Percentiles rank a stretch among this genome's conserved stretches.
Evolutionary conservation across 1,284 basidiomycete species (phyloP).

Genomic region (Pisolithus thermaeus): DNA sequence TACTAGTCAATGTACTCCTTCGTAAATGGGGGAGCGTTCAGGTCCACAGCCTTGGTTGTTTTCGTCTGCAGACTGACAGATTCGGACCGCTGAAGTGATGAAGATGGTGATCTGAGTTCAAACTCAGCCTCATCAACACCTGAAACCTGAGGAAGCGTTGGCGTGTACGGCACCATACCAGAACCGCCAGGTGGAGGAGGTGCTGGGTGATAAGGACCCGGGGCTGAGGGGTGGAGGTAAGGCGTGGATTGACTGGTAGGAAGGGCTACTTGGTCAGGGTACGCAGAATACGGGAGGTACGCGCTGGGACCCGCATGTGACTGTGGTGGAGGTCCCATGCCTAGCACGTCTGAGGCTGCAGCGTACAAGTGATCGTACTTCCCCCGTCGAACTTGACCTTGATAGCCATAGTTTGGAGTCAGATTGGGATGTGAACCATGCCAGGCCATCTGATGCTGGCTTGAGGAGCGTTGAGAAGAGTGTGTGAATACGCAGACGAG

Average conservation of each 20-base stretch:
- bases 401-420: conserved; percentile 24
- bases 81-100: conserved; percentile 48
- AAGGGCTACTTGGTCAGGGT: conserved; percentile 15
- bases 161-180: conserved; percentile 17
- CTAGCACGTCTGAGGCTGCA: conserved; percentile 78
- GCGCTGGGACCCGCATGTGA: conserved; percentile 10
- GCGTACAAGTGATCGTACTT: conserved; percentile 55
- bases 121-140: conserved; percentile 38
- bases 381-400: conserved; percentile 29
- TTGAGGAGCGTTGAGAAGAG: too few species aligned
- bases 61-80: conserved; percentile 58
- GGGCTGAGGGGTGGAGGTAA: conserved; percentile 22
- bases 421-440: conserved; percentile 31
- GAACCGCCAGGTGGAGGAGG: conserved; percentile 17
- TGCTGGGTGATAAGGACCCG: conserved; percentile 17
- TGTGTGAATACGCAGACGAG: too few species aligned
- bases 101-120: conserved; percentile 39
- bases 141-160: conserved; percentile 27
- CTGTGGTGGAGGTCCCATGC: conserved; percentile 56
- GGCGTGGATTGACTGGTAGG: conserved; percentile 29
- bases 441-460: conserved; percentile 29
- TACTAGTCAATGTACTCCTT: conserved; percentile 98
- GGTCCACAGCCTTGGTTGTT: conserved; percentile 79
- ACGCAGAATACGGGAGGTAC: conserved; percentile 21
- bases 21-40: conserved; percentile 84